Evolutionary conservation across 2,329 filamentous ascomycete genomes (phyloP).

Genomic region (Microascus cirrosus): DNA sequence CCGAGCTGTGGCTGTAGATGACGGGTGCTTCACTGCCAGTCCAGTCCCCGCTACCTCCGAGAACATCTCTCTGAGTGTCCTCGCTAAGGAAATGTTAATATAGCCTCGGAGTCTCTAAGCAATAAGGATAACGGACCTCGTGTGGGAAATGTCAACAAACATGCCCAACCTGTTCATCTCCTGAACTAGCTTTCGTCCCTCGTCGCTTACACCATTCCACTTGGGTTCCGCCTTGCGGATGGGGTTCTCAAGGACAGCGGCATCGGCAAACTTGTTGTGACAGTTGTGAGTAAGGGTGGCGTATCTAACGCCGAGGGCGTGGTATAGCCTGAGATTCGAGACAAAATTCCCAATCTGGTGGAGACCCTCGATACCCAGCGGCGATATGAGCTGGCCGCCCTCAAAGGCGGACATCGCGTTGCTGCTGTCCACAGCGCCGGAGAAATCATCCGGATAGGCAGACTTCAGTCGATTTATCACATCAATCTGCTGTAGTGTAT

Average conservation of each 20-base stretch:
- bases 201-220: constrained; percentile 62
- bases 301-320: constrained; percentile 74
- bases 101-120: not conserved
- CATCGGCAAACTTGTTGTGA: constrained; percentile 81
- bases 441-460: constrained; percentile 59
- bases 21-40: constrained; percentile 66
- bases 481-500: constrained; percentile 67
- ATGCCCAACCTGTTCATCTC: constrained; percentile 96
- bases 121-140: constrained; percentile 24
- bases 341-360: constrained; percentile 87
- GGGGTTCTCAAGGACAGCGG: constrained; percentile 54
- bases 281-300: constrained; percentile 89
- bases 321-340: constrained; percentile 63
- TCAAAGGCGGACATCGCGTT: constrained; percentile 52
- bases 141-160: constrained; percentile 82
- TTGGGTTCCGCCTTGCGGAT: constrained; percentile 40
- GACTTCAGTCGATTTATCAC: constrained; percentile 53
- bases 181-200: constrained; percentile 56
- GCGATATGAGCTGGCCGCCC: constrained; percentile 58
- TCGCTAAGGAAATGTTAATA: constrained; percentile 27
- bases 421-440: constrained; percentile 46
- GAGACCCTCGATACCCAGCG: constrained; percentile 73
- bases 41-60: constrained; percentile 55
- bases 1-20: constrained; percentile 84
- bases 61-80: constrained; percentile 77